A percentile compares a stretch with the other conserved stretches of the same genome.
Evolutionary conservation across 2,329 filamentous ascomycete genomes (phyloP).

Genomic region (Hypoxylon sp.): DNA sequence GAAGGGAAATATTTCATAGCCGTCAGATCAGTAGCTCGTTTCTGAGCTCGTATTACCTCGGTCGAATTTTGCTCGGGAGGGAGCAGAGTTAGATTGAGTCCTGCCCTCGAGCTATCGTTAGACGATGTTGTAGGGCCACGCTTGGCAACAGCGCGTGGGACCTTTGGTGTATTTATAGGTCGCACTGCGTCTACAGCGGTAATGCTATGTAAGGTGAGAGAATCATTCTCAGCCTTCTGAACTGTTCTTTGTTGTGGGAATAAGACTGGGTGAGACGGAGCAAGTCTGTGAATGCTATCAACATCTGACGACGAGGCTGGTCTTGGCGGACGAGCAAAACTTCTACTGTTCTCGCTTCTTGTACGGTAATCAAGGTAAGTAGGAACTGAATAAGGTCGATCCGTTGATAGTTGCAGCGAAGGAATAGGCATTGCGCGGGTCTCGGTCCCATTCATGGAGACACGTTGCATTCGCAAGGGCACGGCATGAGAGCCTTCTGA

Average conservation of each 20-base stretch:
- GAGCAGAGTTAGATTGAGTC: background rate
- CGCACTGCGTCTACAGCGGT: background rate
- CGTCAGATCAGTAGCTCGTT: slow-evolving; percentile 6
- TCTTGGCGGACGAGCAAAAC: slow-evolving; percentile 19
- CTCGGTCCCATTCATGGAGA: slow-evolving; percentile 11
- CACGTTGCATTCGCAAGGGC: slow-evolving; percentile 32
- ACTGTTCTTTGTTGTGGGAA: slow-evolving; percentile 10
- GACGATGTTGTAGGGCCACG: slow-evolving; percentile 25
- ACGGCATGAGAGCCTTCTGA: slow-evolving; percentile 24
- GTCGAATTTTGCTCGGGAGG: background rate
- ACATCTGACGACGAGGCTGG: slow-evolving; percentile 28
- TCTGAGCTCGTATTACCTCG: slow-evolving; percentile 4
- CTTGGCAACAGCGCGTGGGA: slow-evolving; percentile 29
- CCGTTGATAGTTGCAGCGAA: slow-evolving; percentile 10
- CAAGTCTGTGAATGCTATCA: slow-evolving; percentile 6
- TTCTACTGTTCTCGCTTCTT: background rate
- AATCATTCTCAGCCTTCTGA: background rate
- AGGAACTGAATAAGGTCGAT: slow-evolving; percentile 32
- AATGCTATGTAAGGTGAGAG: background rate
- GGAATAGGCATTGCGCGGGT: slow-evolving; percentile 22
- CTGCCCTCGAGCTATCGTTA: background rate
- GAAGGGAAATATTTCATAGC: slow-evolving; percentile 1
- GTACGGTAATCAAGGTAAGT: slow-evolving; percentile 5
- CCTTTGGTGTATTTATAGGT: background rate
- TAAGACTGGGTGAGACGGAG: background rate